Conservation (phyloP, 306 rosid genomes). For the Prosopis cineraria region DNA sequence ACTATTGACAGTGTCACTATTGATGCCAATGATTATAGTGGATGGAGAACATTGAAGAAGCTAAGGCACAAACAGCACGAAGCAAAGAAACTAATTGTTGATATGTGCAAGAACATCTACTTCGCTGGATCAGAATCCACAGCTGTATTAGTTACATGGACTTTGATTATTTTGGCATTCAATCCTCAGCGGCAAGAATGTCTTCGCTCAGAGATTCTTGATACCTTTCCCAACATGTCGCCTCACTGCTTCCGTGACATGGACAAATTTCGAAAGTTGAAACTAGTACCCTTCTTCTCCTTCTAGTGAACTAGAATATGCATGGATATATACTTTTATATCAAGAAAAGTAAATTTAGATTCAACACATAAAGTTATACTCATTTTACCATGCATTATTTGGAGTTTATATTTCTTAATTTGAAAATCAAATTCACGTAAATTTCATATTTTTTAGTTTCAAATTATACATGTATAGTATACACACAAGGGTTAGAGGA, state of each 20-base stretch:
- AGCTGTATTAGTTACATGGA: background rate
- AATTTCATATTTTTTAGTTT: too few relatives aligned
- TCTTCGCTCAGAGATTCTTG: background rate
- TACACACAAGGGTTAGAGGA: too few relatives aligned
- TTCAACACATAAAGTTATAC: too few relatives aligned
- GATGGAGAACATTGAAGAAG: background rate
- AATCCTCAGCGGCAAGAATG: background rate
- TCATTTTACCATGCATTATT: too few relatives aligned
- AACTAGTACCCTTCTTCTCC: background rate
- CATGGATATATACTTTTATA: too few relatives aligned
- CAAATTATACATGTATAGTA: too few relatives aligned
- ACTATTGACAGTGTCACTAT: background rate
- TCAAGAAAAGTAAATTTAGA: background rate
- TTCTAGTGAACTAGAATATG: background rate
- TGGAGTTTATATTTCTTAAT: too few relatives aligned
- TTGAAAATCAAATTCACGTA: too few relatives aligned
- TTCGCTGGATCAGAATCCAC: background rate
- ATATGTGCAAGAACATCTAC: constrained; percentile 41
- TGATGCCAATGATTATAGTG: background rate
- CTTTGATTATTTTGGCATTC: background rate
- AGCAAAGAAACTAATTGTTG: constrained; percentile 25
- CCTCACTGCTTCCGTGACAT: background rate
- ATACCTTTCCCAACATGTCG: background rate
- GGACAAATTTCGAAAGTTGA: background rate
- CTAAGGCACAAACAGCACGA: background rate